Percentiles rank a stretch among this genome's conserved stretches.
Conservation (phyloP, 345 rosid genomes). For the Eucalyptus sideroxylon region DNA sequence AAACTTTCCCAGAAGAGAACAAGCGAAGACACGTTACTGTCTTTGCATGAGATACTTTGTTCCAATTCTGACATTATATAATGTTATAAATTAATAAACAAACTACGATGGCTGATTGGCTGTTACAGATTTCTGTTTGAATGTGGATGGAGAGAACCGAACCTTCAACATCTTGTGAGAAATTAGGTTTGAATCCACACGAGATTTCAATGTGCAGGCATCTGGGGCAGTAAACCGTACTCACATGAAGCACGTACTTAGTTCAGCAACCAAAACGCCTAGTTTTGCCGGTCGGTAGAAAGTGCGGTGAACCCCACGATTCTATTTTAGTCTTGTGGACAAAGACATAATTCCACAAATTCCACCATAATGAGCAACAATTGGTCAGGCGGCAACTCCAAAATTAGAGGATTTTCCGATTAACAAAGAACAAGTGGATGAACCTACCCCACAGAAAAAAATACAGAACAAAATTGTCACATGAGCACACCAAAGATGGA, state of each 20-base stretch:
- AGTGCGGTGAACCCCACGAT: neutral
- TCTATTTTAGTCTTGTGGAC: neutral
- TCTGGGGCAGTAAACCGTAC: neutral
- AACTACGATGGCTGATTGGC: neutral
- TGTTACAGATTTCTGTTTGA: neutral
- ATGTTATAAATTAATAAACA: neutral
- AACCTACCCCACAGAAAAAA: neutral
- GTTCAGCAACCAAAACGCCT: neutral
- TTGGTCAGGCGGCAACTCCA: neutral
- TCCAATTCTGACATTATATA: neutral
- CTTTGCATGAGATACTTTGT: neutral
- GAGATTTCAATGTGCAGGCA: neutral
- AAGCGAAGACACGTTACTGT: neutral
- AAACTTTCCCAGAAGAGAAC: neutral
- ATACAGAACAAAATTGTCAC: neutral
- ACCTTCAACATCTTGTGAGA: neutral
- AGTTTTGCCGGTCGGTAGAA: neutral
- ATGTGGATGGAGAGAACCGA: neutral
- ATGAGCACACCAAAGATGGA: neutral
- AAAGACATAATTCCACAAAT: neutral
- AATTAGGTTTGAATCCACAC: neutral
- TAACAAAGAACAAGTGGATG: neutral
- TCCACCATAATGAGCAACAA: neutral
- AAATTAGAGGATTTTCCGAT: neutral
- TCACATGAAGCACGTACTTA: neutral